These are phyloP conservation scores for Mucor mucedo DNA, from an alignment of 371 early-diverging fungal genomes.

Conservation along the genomic window DNA sequence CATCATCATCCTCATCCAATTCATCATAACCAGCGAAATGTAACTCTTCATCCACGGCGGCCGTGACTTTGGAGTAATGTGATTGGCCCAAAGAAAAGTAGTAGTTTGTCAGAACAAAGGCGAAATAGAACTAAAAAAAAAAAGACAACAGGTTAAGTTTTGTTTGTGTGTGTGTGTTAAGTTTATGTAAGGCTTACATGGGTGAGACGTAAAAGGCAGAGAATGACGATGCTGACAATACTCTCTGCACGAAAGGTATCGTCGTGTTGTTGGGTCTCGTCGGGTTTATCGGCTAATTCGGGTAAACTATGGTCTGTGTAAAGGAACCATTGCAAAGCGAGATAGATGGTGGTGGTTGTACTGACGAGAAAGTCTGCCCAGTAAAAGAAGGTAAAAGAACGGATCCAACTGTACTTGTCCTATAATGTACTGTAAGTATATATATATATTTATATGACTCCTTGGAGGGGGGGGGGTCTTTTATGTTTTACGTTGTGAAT, in stretches of 20 bases:
- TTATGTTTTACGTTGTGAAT: conserved; percentile 20
- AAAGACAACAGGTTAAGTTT: too few species aligned
- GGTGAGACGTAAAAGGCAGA: conserved; percentile 36
- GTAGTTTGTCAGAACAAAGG: conserved; percentile 41
- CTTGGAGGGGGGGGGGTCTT: neutral
- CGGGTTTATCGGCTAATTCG: conserved; percentile 36
- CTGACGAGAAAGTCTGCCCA: conserved; percentile 50
- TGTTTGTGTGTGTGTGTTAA: neutral
- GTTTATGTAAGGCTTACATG: conserved; percentile 40
- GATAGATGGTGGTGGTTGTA: conserved; percentile 34
- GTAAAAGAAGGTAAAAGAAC: conserved; percentile 47
- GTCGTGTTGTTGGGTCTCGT: conserved; percentile 33
- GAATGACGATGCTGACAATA: conserved; percentile 46
- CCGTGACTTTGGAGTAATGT: conserved; percentile 39
- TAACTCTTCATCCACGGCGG: conserved; percentile 31
- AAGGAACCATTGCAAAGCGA: conserved; percentile 50
- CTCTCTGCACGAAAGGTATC: conserved; percentile 37
- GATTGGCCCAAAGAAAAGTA: conserved; percentile 33
- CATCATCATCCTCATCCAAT: conserved; percentile 19
- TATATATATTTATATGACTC: too few species aligned
- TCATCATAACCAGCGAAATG: conserved; percentile 28
- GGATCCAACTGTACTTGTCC: conserved; percentile 26
- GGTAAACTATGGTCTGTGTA: conserved; percentile 55
- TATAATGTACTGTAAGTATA: neutral
- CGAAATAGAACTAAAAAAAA: conserved; percentile 46